These are phyloP conservation scores for Fusarium denticulatum DNA, from an alignment of 2,329 filamentous ascomycete species.

Conservation along the genomic window DNA sequence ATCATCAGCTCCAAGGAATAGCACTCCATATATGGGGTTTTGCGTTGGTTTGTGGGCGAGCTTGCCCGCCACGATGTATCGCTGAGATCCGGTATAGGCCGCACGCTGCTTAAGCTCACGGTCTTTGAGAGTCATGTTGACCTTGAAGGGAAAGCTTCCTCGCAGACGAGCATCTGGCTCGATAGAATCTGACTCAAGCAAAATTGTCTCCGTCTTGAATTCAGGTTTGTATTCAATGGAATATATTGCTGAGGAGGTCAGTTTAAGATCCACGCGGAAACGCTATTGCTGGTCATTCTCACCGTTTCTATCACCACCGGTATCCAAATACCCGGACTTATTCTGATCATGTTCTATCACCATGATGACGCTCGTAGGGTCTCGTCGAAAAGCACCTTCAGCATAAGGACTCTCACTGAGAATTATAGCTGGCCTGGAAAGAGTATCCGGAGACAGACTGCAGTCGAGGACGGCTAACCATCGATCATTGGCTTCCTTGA, in stretches of 20 bases:
- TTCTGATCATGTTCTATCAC: slow-evolving; percentile 40
- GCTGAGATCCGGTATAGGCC: slow-evolving; percentile 41
- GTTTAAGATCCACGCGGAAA: neutral
- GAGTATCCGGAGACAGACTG: slow-evolving; percentile 41
- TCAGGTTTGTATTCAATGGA: slow-evolving; percentile 43
- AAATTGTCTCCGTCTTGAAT: slow-evolving; percentile 40
- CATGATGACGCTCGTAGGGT: slow-evolving; percentile 41
- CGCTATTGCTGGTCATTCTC: neutral
- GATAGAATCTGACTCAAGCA: slow-evolving; percentile 38
- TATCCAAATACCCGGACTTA: slow-evolving; percentile 38
- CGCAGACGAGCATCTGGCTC: slow-evolving; percentile 34
- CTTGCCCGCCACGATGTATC: slow-evolving; percentile 39
- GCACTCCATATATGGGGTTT: slow-evolving; percentile 41
- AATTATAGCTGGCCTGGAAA: slow-evolving; percentile 41
- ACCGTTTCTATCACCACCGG: slow-evolving; percentile 29
- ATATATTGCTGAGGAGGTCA: slow-evolving; percentile 33
- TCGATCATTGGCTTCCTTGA: slow-evolving; percentile 31
- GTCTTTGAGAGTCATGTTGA: slow-evolving; percentile 37
- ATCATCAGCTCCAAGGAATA: slow-evolving; percentile 39
- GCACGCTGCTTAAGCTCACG: slow-evolving; percentile 38
- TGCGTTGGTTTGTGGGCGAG: slow-evolving; percentile 36
- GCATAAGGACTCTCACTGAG: slow-evolving; percentile 37
- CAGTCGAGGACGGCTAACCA: slow-evolving; percentile 44
- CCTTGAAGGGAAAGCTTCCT: slow-evolving; percentile 42
- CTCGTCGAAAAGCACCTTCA: slow-evolving; percentile 32